phyloP scores from a whole-genome alignment of 805 yeast genomes.

The Nakazawaea wyomingensis region DNA sequence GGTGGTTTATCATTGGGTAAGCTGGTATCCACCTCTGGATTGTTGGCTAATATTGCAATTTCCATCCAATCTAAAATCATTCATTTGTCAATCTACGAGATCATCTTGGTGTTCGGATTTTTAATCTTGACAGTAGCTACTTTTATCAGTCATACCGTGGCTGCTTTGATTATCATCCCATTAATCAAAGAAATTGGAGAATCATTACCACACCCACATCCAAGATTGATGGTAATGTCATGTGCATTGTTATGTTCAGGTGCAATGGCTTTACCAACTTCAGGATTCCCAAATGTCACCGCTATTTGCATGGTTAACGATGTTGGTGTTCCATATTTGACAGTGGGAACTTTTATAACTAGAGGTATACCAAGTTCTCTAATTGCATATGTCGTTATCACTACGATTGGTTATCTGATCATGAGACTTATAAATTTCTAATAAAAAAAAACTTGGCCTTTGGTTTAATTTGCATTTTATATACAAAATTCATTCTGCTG shows the following conservation, averaged over 20 bases:
- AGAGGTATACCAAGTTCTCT: slow-evolving; percentile 89
- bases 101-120: slow-evolving; percentile 74
- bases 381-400: slow-evolving; percentile 64
- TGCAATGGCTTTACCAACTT: slow-evolving; percentile 97
- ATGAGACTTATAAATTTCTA: slow-evolving; percentile 56
- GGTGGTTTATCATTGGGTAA: slow-evolving; percentile 96
- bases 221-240: slow-evolving; percentile 68
- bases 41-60: slow-evolving; percentile 71
- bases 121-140: slow-evolving; percentile 84
- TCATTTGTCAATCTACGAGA: slow-evolving; percentile 64
- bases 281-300: slow-evolving; percentile 96
- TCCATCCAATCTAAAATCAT: slow-evolving; percentile 62
- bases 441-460: not conserved
- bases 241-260: slow-evolving; percentile 74
- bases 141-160: slow-evolving; percentile 94
- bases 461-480: not conserved
- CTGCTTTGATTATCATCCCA: slow-evolving; percentile 90
- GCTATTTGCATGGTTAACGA: slow-evolving; percentile 94
- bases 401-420: slow-evolving; percentile 73
- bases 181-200: slow-evolving; percentile 87
- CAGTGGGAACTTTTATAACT: slow-evolving; percentile 80
- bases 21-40: slow-evolving; percentile 89
- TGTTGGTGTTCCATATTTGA: slow-evolving; percentile 83
- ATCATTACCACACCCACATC: slow-evolving; percentile 71
- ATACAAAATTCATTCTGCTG: not conserved